These are phyloP conservation scores for Salinomyces thailandicus DNA, from an alignment of 2,329 filamentous ascomycete genomes.

Conservation along the genomic window DNA sequence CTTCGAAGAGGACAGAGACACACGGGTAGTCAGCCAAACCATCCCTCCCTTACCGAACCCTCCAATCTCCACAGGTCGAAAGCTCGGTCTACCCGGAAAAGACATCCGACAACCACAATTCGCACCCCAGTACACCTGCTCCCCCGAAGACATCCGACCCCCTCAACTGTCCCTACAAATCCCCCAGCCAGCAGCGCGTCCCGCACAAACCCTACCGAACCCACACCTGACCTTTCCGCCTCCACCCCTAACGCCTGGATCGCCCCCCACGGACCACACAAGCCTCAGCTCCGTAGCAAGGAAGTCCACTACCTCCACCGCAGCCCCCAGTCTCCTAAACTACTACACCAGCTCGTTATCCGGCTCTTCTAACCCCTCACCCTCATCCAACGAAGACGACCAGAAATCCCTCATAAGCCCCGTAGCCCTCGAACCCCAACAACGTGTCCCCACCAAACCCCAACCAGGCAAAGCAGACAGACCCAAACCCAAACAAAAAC, in stretches of 20 bases:
- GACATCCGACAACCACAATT: slow-evolving; percentile 4
- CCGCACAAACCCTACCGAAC: no score
- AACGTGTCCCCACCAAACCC: no score
- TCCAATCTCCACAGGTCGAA: slow-evolving; percentile 6
- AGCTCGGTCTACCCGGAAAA: not conserved
- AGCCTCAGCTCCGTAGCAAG: slow-evolving; percentile 5
- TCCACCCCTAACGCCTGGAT: slow-evolving; percentile 3
- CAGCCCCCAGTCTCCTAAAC: slow-evolving; percentile 13
- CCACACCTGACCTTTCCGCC: no score
- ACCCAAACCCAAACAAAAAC: no score
- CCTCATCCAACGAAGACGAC: no score
- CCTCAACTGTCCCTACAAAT: slow-evolving; percentile 17
- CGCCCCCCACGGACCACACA: not conserved
- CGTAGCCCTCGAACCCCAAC: slow-evolving; percentile 17
- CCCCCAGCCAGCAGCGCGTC: slow-evolving; percentile 9
- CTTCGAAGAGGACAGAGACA: slow-evolving; percentile 24
- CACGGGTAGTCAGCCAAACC: slow-evolving; percentile 4
- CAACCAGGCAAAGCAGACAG: no score
- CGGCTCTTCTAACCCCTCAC: slow-evolving; percentile 6
- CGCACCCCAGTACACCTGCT: slow-evolving; percentile 9
- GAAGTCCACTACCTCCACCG: slow-evolving; percentile 7
- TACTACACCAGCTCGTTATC: slow-evolving; percentile 22
- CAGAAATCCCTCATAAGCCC: no score
- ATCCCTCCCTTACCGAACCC: slow-evolving; percentile 4
- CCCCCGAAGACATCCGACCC: slow-evolving; percentile 10